Evolutionary conservation across 1,284 basidiomycete species (phyloP), one percentile per base, ranked within the genome.

Genomic region (Cystobasidium slooffiae): DNA sequence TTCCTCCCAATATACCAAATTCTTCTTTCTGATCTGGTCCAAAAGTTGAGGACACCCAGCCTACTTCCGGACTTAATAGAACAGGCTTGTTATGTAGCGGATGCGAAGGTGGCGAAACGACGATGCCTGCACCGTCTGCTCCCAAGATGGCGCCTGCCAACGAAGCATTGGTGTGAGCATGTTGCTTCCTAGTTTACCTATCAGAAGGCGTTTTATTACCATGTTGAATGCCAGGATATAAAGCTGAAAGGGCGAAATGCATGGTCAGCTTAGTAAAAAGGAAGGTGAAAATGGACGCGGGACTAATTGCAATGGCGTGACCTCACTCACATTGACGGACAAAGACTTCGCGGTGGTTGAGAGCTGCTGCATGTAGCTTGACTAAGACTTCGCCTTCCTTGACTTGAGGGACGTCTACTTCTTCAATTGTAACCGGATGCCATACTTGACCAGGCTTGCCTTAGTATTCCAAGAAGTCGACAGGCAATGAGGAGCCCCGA

Each of bases 331-430:
- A 74, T 52, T 80, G 79, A 8, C 79, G 75, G 12, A 77, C 75
- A 75, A 80, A 80, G 12, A 80, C 68, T 31, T 80, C 79, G 43
- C 76, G 55, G 58, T 80, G 79, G 55, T 80, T 80, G 72, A 77
- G 78, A 6, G 76, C 79, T 0, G 76, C 75, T 9, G 76, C 68
- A 41, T 77, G 55, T 0, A 80, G 58, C 66, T 77, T 79, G 75
- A 80, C 75, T 20, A 79, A 73, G 10, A 79, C 77, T 31, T 79
- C 67, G 1, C 58, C 78, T 43, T 70, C 46, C 47, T 69, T 72
- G 37, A 62, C 47, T 47, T 75, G 46, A 7, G 75, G 75, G 2
- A 52, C 49, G 9, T 62, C 41, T 1, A 76, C 61, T 22, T 67
- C 44, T 44, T 67, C 49, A 0, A 76, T 66, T 16, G 53, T 39